These are phyloP conservation scores for Brettanomyces naardenensis DNA, from an alignment of 805 yeast genomes.

Conservation along the genomic window DNA sequence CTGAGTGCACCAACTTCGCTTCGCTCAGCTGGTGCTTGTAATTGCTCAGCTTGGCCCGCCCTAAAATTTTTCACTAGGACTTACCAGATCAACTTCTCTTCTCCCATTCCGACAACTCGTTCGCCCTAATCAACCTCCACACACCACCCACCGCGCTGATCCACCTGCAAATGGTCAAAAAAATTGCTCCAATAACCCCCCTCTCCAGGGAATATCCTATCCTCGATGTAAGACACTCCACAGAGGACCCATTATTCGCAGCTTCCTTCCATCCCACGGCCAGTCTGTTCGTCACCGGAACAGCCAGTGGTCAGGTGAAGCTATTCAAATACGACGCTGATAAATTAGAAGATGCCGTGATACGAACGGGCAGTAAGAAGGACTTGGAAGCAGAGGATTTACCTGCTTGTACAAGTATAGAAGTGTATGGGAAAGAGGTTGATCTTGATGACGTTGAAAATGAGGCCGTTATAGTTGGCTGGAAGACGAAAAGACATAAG, in stretches of 20 bases:
- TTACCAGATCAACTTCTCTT: too few relatives aligned
- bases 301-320: slow-evolving; percentile 74
- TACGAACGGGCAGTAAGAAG: slow-evolving; percentile 23
- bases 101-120: too few relatives aligned
- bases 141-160: too few relatives aligned
- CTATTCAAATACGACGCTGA: slow-evolving; percentile 52
- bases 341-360: slow-evolving; percentile 28
- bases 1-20: too few relatives aligned
- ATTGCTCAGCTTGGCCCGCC: too few relatives aligned
- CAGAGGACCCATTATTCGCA: slow-evolving; percentile 60
- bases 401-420: slow-evolving; percentile 2
- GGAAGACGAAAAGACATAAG: slow-evolving; percentile 90
- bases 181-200: too few relatives aligned
- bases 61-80: too few relatives aligned
- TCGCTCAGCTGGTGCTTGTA: too few relatives aligned
- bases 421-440: slow-evolving; percentile 5
- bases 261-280: slow-evolving; percentile 70
- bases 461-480: slow-evolving; percentile 30
- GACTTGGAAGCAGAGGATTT: slow-evolving; percentile 23
- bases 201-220: too few relatives aligned
- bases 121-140: too few relatives aligned
- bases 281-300: slow-evolving; percentile 58
- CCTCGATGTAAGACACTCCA: not conserved
- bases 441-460: slow-evolving; percentile 21
- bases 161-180: too few relatives aligned